Base-by-base conservation (phyloP, 148 eudicot species). In the Rhododendron williamsianum region DNA sequence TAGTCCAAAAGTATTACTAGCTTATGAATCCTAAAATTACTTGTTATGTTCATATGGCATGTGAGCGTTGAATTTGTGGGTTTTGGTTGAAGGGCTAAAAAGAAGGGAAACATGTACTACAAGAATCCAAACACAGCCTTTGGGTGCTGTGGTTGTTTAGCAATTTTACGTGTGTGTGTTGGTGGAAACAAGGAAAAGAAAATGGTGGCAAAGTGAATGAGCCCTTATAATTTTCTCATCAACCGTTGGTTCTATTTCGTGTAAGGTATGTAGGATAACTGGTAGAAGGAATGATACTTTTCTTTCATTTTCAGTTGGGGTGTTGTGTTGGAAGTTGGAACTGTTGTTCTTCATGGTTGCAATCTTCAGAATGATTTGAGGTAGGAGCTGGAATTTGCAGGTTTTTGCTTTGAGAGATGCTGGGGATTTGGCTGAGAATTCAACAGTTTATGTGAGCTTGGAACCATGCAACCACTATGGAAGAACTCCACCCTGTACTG, bases 391-490 rank as follows among this genome's bases (percentile, higher is more conserved):
- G 71, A 81, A 78, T 85, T 83, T 91, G 87, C 90, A 95, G 99
- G 99, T 97, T 41, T 97, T 94, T 91, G 99, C 99, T 21, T 85
- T 97, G 79, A 91, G 95, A 85, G 93, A 94, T 87, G 99, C 99
- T 60, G 98, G 99, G 77, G 94, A 92, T 83, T 82, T 91, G 87
- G 99, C 98, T 54, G 96, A 97, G 87, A 93, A 95, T 84, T 93
- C 93, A 67, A 95, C 98, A 86, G 99, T 96, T 27, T 97, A 94
- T 89, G 99, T 97, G 91, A 97, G 92, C 76, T 92, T 97, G 89
- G 99, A 97, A 87, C 99, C 99, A 16, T 97, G 99, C 84, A 97
- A 97, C 82, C 99, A 97, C 89, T 92, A 87, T 86, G 99, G 99
- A 5, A 91, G 92, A 89, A 97, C 98, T 71, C 99, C 99, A 9